Evolutionary conservation across 1,139 yeast genomes (phyloP).

Genomic region (Maudiozyma humilis): DNA sequence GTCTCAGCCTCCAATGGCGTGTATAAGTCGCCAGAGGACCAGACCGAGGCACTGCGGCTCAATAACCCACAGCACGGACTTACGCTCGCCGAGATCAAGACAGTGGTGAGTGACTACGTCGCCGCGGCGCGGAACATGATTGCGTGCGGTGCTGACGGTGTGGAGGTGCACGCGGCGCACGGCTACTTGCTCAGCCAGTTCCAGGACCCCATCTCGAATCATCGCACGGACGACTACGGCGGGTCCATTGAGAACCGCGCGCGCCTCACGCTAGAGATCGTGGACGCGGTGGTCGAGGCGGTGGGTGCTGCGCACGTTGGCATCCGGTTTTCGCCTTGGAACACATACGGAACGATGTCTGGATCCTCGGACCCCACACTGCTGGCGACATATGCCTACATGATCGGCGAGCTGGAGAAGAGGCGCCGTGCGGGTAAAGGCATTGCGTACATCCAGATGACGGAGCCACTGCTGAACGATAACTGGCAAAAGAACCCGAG

Average conservation of each 20-base stretch:
- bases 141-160: neutral
- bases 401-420: slow-evolving; percentile 1
- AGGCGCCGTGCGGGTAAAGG: neutral
- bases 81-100: neutral
- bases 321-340: slow-evolving; percentile 1
- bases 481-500: neutral
- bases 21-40: neutral
- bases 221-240: neutral
- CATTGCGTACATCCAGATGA: neutral
- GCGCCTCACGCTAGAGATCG: neutral
- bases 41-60: neutral
- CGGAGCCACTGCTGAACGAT: slow-evolving; percentile 1
- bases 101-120: neutral
- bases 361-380: neutral
- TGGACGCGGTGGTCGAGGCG: neutral
- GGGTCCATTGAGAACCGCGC: slow-evolving; percentile 1
- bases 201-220: neutral
- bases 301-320: neutral
- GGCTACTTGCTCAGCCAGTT: slow-evolving; percentile 1
- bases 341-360: neutral
- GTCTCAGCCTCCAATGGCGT: neutral
- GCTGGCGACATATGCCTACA: neutral
- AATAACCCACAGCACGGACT: neutral
- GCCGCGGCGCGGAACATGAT: neutral
- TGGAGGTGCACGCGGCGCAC: slow-evolving; percentile 1